Evolutionary conservation across 768 basidiomycete species (phyloP).

Genomic region (Gelatoporia subvermispora): DNA sequence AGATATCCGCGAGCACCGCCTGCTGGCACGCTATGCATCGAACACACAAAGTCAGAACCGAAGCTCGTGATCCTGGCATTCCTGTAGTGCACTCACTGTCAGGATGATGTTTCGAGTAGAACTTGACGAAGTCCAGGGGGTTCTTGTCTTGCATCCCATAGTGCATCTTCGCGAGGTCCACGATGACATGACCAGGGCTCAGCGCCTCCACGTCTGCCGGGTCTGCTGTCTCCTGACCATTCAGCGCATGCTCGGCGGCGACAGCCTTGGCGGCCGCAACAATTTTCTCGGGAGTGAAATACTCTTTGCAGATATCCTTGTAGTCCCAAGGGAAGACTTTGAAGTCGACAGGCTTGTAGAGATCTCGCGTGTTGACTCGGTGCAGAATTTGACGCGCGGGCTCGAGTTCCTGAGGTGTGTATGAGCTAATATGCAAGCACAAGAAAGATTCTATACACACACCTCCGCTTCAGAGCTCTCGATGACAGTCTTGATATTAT

Average conservation of each 20-base stretch:
- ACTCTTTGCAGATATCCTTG: conserved; percentile 19
- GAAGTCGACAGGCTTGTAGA: conserved; percentile 69
- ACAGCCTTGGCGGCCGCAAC: conserved; percentile 25
- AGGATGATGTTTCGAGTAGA: conserved; percentile 65
- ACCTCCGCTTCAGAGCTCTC: conserved; percentile 49
- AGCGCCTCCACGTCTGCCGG: conserved; percentile 31
- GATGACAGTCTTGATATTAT: conserved; percentile 59
- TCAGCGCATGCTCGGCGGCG: neutral
- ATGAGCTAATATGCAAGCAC: neutral
- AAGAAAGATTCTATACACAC: neutral
- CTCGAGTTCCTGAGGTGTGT: conserved; percentile 46
- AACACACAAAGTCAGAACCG: neutral
- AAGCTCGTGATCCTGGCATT: no score
- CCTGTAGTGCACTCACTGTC: conserved; percentile 38
- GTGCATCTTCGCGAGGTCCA: conserved; percentile 63
- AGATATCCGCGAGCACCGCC: conserved; percentile 55
- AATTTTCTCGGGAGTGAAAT: conserved; percentile 33
- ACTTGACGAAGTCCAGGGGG: conserved; percentile 64
- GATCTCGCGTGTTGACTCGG: conserved; percentile 55
- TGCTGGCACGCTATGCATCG: conserved; percentile 27
- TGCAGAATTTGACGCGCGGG: conserved; percentile 55
- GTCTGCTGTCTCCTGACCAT: conserved; percentile 9
- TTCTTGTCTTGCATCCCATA: conserved; percentile 71
- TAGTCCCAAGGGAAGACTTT: conserved; percentile 40
- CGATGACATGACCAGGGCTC: conserved; percentile 49